phyloP scores from a whole-genome alignment of 1,284 basidiomycete species.

The Ganoderma sinense region DNA sequence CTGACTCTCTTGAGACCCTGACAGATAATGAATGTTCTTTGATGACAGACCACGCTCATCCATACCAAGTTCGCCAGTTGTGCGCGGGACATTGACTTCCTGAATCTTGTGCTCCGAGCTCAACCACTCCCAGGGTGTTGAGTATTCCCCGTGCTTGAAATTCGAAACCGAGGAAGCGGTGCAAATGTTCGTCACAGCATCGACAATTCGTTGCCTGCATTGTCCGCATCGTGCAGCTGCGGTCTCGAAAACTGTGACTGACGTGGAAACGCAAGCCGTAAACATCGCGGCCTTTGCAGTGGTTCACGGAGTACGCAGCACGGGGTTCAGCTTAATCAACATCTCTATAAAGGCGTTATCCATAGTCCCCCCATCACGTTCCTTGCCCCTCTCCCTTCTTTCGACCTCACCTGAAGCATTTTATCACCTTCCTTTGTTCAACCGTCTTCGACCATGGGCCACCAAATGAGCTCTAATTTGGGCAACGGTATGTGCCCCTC shows the following conservation, averaged over 20 bases:
- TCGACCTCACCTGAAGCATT: conserved; percentile 10
- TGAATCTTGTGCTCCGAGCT: background rate
- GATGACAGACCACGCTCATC: no score
- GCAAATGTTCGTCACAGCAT: background rate
- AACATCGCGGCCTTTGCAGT: background rate
- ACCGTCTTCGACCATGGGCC: no score
- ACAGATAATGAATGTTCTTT: no score
- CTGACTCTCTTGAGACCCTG: no score
- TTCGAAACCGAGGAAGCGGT: background rate
- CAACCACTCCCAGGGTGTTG: background rate
- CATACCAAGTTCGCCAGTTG: no score
- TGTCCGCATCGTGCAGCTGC: background rate
- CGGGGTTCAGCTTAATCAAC: background rate
- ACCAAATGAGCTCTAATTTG: conserved; percentile 7
- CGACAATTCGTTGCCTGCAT: background rate
- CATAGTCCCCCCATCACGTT: background rate
- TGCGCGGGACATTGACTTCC: no score
- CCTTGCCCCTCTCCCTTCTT: background rate
- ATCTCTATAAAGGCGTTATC: background rate
- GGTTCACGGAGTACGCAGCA: background rate
- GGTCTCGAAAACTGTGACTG: background rate
- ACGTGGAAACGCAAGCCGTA: background rate
- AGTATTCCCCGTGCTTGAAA: background rate
- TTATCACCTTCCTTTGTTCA: conserved; percentile 21
- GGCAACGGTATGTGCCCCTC: background rate